Evolutionary conservation across 805 yeast genomes (phyloP).

Genomic region (Metschnikowia lochheadii): DNA sequence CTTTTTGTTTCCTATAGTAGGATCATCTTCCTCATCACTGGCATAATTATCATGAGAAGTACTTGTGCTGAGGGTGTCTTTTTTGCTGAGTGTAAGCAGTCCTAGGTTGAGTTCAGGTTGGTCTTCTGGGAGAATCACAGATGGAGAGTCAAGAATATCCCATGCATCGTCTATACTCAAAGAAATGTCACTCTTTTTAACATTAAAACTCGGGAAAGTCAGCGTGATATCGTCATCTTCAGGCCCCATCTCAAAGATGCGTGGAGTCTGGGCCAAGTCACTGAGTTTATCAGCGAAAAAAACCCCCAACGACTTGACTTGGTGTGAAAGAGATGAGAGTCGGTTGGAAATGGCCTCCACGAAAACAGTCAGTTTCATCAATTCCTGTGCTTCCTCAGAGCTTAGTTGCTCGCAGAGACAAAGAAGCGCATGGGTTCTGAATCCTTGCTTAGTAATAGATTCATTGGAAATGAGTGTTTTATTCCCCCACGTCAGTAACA

Average conservation of each 20-base stretch:
- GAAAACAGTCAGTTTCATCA: slow-evolving; percentile 39
- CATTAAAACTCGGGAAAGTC: background rate
- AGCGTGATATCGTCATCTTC: background rate
- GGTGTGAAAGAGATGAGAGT: slow-evolving; percentile 45
- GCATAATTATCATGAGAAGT: slow-evolving; percentile 13
- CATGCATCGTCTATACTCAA: slow-evolving; percentile 17
- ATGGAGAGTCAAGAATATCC: slow-evolving; percentile 16
- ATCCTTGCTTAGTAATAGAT: slow-evolving; percentile 42
- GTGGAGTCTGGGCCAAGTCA: slow-evolving; percentile 23
- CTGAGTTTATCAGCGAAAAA: slow-evolving; percentile 52
- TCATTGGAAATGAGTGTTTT: slow-evolving; percentile 33
- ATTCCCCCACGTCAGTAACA: slow-evolving; percentile 27
- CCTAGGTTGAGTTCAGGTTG: background rate
- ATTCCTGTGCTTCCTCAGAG: slow-evolving; percentile 15
- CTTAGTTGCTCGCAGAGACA: slow-evolving; percentile 24
- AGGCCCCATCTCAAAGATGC: slow-evolving; percentile 29
- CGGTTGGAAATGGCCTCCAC: slow-evolving; percentile 50
- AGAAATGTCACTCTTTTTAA: slow-evolving; percentile 3
- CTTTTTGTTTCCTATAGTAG: slow-evolving; percentile 34
- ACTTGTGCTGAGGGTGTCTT: no score
- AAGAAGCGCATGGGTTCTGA: slow-evolving; percentile 46
- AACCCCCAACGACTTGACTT: slow-evolving; percentile 52
- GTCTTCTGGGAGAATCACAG: slow-evolving; percentile 6
- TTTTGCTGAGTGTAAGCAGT: background rate
- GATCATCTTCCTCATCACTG: slow-evolving; percentile 51